Conservation (phyloP, 208 protist genomes). For the Herpetomonas muscarum region DNA sequence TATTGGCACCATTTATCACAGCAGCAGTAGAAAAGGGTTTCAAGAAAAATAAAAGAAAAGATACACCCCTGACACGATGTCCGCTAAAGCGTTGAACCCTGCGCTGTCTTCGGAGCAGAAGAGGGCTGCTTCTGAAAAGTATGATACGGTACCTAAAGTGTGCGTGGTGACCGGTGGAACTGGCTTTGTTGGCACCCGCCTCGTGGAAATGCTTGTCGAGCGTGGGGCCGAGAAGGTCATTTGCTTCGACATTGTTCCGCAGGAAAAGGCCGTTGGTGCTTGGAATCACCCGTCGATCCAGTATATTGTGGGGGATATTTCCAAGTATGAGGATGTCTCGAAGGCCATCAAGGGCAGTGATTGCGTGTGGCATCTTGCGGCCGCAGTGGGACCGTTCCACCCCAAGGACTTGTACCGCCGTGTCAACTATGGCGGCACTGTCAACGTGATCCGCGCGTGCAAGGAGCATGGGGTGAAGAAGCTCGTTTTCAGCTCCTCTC, state of each 20-base stretch:
- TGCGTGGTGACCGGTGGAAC: conserved; percentile 93
- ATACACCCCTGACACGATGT: too few species aligned
- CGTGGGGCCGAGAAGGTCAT: conserved; percentile 88
- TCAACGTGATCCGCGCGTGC: conserved; percentile 93
- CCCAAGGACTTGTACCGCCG: conserved; percentile 79
- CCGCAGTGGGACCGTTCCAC: conserved; percentile 94
- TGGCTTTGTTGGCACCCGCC: conserved; percentile 93
- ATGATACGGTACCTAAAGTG: conserved; percentile 72
- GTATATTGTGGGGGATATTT: conserved; percentile 91
- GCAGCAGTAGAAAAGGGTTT: too few species aligned
- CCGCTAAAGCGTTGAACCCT: conserved; percentile 39
- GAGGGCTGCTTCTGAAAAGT: conserved; percentile 39
- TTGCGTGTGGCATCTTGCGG: conserved; percentile 93
- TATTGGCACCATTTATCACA: too few species aligned
- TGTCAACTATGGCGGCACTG: conserved; percentile 91
- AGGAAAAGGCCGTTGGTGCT: conserved; percentile 54
- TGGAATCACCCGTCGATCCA: conserved; percentile 86
- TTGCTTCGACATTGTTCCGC: conserved; percentile 89
- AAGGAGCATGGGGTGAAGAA: conserved; percentile 87
- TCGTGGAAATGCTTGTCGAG: conserved; percentile 96
- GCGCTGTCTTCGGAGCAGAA: conserved; percentile 61
- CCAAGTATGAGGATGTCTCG: conserved; percentile 69
- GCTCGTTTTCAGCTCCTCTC: conserved; percentile 93
- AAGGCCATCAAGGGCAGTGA: conserved; percentile 82
- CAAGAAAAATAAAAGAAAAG: too few species aligned